Evolutionary conservation across 495 filamentous ascomycete species (phyloP).

Genomic region (Ramalina intermedia): DNA sequence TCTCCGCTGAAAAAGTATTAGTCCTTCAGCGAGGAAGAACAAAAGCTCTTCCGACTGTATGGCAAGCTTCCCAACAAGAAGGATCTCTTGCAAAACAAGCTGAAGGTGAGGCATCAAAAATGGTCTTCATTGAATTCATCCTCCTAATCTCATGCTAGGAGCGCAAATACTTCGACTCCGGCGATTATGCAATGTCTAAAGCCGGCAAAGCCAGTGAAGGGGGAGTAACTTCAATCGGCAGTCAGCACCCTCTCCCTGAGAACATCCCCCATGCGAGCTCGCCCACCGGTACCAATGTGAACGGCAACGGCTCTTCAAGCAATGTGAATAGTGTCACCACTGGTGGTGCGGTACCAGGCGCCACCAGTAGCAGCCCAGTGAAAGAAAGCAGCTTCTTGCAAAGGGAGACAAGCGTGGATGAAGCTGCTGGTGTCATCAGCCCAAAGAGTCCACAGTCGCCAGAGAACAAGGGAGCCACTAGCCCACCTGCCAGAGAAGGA

Average conservation of each 20-base stretch:
- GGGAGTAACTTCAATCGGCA: conserved; percentile 84
- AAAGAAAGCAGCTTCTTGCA: conserved; percentile 79
- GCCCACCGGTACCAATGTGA: conserved; percentile 32
- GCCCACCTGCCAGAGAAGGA: conserved; percentile 35
- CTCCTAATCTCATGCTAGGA: conserved; percentile 36
- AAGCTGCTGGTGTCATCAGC: conserved; percentile 18
- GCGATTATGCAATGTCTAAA: conserved; percentile 96
- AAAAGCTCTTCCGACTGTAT: conserved; percentile 88
- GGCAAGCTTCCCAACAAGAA: conserved; percentile 93
- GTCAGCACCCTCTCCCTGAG: conserved; percentile 87
- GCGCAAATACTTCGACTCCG: conserved; percentile 98
- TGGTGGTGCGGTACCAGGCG: conserved; percentile 31
- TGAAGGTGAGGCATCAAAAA: conserved; percentile 41
- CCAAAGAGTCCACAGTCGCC: conserved; percentile 17
- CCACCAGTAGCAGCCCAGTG: conserved; percentile 59
- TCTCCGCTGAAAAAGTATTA: conserved; percentile 24
- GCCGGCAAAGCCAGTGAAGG: conserved; percentile 92
- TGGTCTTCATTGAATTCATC: neutral
- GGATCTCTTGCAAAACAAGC: conserved; percentile 93
- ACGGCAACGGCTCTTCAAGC: conserved; percentile 21
- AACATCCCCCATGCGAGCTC: conserved; percentile 86
- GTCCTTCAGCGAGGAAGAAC: conserved; percentile 83
- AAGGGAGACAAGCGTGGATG: conserved; percentile 59
- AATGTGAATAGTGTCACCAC: conserved; percentile 28
- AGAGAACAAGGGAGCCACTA: conserved; percentile 30